These are phyloP conservation scores for Fusarium brachygibbosum DNA, from an alignment of 2,329 filamentous ascomycete genomes.

Conservation along the genomic window DNA sequence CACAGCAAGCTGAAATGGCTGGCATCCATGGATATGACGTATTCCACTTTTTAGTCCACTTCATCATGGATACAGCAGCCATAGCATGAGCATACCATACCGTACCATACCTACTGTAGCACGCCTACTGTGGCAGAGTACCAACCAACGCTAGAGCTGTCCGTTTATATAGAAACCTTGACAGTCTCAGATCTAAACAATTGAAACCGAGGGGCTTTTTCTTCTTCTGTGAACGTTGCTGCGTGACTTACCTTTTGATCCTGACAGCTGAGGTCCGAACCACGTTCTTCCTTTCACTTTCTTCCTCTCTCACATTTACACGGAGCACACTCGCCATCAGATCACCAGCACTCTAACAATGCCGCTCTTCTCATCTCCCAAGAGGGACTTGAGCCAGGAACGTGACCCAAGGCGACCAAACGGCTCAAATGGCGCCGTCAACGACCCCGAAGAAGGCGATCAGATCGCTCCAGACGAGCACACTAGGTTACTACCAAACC, in stretches of 20 bases:
- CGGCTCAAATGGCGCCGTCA: conserved; percentile 24
- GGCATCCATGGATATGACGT: conserved; percentile 48
- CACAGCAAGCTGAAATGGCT: conserved; percentile 21
- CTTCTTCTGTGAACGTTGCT: conserved; percentile 12
- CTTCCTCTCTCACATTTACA: background rate
- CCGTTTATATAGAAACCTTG: conserved; percentile 34
- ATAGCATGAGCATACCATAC: background rate
- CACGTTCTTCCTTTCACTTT: background rate
- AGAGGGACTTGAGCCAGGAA: conserved; percentile 42
- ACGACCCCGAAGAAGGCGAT: conserved; percentile 45
- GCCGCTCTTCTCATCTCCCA: conserved; percentile 53
- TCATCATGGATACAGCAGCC: conserved; percentile 24
- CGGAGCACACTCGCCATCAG: background rate
- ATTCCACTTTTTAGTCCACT: conserved; percentile 41
- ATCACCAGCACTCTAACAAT: conserved; percentile 39
- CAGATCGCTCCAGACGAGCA: conserved; percentile 62
- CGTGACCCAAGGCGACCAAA: conserved; percentile 24
- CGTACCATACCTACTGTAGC: background rate
- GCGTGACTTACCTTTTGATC: conserved; percentile 9
- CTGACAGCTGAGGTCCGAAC: background rate
- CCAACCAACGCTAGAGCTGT: background rate
- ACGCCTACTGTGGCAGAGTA: background rate
- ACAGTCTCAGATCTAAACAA: background rate
- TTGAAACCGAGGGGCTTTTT: conserved; percentile 6
- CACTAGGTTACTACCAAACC: conserved; percentile 77